Percentiles rank a stretch among this genome's conserved stretches.
Conservation (phyloP, 2,329 filamentous ascomycete species). For the Stylonectria norvegica region DNA sequence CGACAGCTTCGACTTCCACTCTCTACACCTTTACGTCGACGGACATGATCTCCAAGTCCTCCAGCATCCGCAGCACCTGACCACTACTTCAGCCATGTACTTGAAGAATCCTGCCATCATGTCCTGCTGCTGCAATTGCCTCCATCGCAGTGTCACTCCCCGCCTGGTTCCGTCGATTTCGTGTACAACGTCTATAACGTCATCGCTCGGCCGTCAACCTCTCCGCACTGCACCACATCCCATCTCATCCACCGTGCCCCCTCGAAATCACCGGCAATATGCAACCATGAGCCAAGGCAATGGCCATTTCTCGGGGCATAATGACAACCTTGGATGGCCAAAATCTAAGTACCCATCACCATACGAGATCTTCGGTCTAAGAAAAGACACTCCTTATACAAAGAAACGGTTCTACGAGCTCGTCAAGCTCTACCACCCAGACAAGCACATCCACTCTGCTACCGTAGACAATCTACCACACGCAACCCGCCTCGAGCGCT, state of each 20-base stretch:
- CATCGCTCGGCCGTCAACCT: conserved; percentile 14
- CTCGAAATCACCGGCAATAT: conserved; percentile 11
- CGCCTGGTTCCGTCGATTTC: too few relatives aligned
- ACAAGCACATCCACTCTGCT: conserved; percentile 48
- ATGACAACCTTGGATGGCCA: conserved; percentile 43
- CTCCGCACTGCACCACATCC: conserved; percentile 5
- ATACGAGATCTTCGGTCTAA: conserved; percentile 76
- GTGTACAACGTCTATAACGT: conserved; percentile 20
- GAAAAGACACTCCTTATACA: conserved; percentile 64
- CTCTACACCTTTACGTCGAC: conserved; percentile 4
- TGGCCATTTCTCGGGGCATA: conserved; percentile 1
- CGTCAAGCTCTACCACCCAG: conserved; percentile 94
- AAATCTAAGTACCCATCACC: conserved; percentile 62
- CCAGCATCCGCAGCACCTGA: conserved; percentile 6
- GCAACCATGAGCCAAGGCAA: conserved; percentile 16
- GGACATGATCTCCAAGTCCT: conserved; percentile 18
- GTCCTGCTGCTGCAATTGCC: conserved; percentile 20
- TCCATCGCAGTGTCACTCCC: conserved; percentile 15
- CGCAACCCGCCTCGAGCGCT: conserved; percentile 74
- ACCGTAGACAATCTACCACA: conserved; percentile 39
- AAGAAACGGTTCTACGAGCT: conserved; percentile 85
- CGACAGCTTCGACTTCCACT: conserved; percentile 9
- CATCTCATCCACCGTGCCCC: conserved; percentile 2
- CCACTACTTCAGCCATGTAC: conserved; percentile 18
- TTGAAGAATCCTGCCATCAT: conserved; percentile 17